phyloP scores from a whole-genome alignment of 441 rosid species.

The Biscutella laevigata region DNA sequence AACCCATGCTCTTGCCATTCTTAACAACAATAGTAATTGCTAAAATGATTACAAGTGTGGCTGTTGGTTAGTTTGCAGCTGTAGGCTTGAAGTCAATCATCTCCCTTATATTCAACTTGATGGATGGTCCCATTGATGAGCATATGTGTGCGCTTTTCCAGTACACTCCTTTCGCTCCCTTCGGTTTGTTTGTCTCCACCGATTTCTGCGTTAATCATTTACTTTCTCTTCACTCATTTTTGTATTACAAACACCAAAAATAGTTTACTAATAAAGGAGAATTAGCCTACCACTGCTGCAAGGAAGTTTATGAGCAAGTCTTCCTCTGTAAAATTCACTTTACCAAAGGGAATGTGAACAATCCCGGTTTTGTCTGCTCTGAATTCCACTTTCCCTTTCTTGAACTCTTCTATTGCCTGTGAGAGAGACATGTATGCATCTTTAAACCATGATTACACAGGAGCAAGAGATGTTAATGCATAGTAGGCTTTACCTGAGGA shows the following conservation, averaged over 20 bases:
- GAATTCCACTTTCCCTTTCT: constrained; percentile 87
- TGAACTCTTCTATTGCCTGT: constrained; percentile 97
- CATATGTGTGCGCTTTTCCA: constrained; percentile 90
- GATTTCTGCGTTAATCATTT: constrained; percentile 58
- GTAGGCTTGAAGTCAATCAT: constrained; percentile 78
- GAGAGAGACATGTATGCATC: constrained; percentile 4
- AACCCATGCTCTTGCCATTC: no score
- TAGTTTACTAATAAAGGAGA: neutral
- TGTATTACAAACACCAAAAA: neutral
- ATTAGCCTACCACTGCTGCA: constrained; percentile 60
- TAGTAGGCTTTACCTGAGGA: constrained; percentile 60
- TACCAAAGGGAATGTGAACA: constrained; percentile 91
- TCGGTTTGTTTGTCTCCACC: constrained; percentile 85
- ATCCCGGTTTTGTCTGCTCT: constrained; percentile 98
- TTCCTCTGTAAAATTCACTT: constrained; percentile 65
- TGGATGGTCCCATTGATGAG: constrained; percentile 97
- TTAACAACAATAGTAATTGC: no score
- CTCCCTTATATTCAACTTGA: constrained; percentile 71
- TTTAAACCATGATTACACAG: neutral
- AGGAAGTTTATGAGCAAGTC: constrained; percentile 75
- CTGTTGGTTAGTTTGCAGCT: constrained; percentile 18
- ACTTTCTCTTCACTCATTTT: neutral
- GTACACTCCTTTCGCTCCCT: constrained; percentile 93
- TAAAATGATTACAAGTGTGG: constrained; percentile 22
- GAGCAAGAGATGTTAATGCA: constrained; percentile 3